phyloP scores from a whole-genome alignment of 2,329 filamentous ascomycete species.

The Boeremia exigua region DNA sequence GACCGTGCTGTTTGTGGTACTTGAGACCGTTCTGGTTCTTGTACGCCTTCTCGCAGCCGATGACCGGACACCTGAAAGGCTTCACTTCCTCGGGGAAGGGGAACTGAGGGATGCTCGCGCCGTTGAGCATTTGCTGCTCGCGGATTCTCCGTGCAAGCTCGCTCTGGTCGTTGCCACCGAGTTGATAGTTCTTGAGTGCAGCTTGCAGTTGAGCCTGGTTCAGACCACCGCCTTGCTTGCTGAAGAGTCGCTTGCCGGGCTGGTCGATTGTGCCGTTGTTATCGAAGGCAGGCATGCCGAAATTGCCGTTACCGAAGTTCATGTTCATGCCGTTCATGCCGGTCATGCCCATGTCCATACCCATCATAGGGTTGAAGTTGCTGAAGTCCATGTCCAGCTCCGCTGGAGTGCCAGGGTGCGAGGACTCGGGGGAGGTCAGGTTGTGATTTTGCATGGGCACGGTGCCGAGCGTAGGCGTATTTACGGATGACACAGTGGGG shows the following conservation, averaged over 20 bases:
- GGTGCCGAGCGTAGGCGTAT: constrained; percentile 87
- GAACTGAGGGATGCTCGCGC: constrained; percentile 49
- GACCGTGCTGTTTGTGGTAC: constrained; percentile 86
- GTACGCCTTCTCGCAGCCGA: constrained; percentile 98
- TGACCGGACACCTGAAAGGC: constrained; percentile 96
- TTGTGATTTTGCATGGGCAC: constrained; percentile 69
- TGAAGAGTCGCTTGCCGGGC: constrained; percentile 91
- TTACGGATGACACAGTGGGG: constrained; percentile 95
- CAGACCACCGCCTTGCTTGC: constrained; percentile 75
- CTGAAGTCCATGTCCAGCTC: constrained; percentile 76
- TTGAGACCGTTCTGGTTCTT: constrained; percentile 99
- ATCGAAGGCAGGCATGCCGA: constrained; percentile 51
- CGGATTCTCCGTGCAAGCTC: constrained; percentile 72
- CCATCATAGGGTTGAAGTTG: constrained; percentile 48
- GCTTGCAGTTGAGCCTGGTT: constrained; percentile 73
- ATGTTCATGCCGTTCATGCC: constrained; percentile 43
- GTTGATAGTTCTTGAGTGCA: constrained; percentile 76
- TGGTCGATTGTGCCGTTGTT: constrained; percentile 74
- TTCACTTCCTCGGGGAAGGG: constrained; percentile 83
- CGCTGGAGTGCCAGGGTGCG: constrained; percentile 71
- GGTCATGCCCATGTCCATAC: constrained; percentile 38
- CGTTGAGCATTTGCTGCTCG: constrained; percentile 67
- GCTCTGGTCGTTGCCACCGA: constrained; percentile 67
- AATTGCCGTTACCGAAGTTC: constrained; percentile 46
- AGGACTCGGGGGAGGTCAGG: constrained; percentile 68